Evolutionary conservation across 2,329 filamentous ascomycete genomes (phyloP).

Genomic region (Coniosporium tulheliwenetii): DNA sequence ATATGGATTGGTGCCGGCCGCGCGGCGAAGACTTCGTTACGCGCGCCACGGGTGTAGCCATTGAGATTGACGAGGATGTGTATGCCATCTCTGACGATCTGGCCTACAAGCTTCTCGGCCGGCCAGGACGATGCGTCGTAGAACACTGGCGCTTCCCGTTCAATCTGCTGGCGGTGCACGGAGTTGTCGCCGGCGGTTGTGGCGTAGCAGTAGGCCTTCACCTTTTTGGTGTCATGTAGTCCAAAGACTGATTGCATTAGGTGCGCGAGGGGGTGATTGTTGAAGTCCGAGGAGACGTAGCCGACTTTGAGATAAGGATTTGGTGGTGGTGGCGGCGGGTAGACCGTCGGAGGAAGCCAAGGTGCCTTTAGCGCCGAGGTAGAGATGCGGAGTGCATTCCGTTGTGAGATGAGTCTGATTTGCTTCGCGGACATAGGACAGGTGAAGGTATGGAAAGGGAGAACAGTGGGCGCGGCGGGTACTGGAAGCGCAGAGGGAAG

Average conservation of each 20-base stretch:
- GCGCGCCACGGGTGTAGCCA: conserved; percentile 89
- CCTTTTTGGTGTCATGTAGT: conserved; percentile 57
- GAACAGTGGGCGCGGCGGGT: conserved; percentile 79
- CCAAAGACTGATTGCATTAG: conserved; percentile 99
- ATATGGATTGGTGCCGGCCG: conserved; percentile 92
- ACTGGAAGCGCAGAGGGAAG: conserved; percentile 59
- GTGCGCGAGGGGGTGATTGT: conserved; percentile 93
- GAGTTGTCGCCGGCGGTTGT: conserved; percentile 87
- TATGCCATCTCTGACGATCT: conserved; percentile 76
- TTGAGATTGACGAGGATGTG: conserved; percentile 97
- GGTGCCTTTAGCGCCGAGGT: conserved; percentile 73
- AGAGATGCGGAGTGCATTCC: conserved; percentile 86
- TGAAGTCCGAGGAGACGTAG: conserved; percentile 96
- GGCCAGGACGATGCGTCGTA: conserved; percentile 78
- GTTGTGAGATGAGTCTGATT: conserved; percentile 84
- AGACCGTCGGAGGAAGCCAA: conserved; percentile 73
- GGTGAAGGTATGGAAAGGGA: conserved; percentile 96
- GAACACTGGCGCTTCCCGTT: conserved; percentile 82
- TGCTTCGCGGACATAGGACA: conserved; percentile 83
- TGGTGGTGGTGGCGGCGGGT: conserved; percentile 71
- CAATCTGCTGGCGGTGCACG: conserved; percentile 79
- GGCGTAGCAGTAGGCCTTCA: conserved; percentile 86
- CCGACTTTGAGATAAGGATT: conserved; percentile 75
- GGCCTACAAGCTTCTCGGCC: conserved; percentile 66
- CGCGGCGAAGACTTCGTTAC: conserved; percentile 93